Conservation (phyloP, 768 basidiomycete genomes). For the Phylloporus rhodoxanthus region DNA sequence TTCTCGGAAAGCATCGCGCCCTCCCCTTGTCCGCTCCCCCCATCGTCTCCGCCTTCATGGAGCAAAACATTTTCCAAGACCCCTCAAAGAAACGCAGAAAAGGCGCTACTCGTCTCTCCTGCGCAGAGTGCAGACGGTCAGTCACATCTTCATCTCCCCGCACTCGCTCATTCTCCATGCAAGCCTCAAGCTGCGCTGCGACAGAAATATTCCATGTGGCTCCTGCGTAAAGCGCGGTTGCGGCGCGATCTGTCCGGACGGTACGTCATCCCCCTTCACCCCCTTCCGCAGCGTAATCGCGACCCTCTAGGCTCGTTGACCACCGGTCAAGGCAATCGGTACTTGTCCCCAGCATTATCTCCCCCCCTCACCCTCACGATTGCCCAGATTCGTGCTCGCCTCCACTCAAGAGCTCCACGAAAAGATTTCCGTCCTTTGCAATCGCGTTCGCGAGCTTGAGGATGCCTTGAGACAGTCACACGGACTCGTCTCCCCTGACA, state of each 20-base stretch:
- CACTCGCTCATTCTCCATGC: background rate
- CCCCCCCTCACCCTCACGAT: background rate
- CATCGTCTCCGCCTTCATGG: slow-evolving; percentile 15
- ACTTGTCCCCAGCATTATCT: slow-evolving; percentile 9
- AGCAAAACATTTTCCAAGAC: slow-evolving; percentile 23
- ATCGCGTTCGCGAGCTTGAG: slow-evolving; percentile 71
- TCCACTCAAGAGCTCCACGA: slow-evolving; percentile 79
- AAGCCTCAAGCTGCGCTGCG: slow-evolving; percentile 45
- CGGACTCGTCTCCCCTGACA: slow-evolving; percentile 48
- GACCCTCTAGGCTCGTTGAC: slow-evolving; percentile 58
- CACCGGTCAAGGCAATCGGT: slow-evolving; percentile 80
- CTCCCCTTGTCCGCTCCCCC: slow-evolving; percentile 2
- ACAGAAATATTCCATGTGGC: slow-evolving; percentile 70
- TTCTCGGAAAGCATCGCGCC: slow-evolving; percentile 2
- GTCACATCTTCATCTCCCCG: background rate
- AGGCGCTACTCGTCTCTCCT: slow-evolving; percentile 71
- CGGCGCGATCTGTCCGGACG: slow-evolving; percentile 76
- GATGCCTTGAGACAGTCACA: slow-evolving; percentile 62
- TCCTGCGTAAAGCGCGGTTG: slow-evolving; percentile 79
- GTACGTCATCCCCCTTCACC: slow-evolving; percentile 35
- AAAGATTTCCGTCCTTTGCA: slow-evolving; percentile 69
- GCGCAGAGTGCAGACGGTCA: slow-evolving; percentile 75
- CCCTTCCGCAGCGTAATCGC: slow-evolving; percentile 16
- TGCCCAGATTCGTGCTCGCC: slow-evolving; percentile 64
- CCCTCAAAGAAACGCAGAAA: slow-evolving; percentile 56